Evolutionary conservation across 768 basidiomycete genomes (phyloP).

Genomic region (Termitomyces sp.): DNA sequence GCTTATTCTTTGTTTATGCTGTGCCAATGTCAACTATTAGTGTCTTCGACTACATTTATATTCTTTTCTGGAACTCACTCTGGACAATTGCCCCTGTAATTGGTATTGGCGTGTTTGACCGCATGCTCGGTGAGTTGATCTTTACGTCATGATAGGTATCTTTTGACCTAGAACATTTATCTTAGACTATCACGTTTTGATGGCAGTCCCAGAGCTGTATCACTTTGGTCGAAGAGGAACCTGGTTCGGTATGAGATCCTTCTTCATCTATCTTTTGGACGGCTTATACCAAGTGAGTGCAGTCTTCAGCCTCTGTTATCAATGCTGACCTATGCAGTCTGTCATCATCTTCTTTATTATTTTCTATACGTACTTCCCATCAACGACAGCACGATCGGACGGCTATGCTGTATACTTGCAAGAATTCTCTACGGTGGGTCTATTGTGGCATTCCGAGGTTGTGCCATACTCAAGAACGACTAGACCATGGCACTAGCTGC

Average conservation of each 20-base stretch:
- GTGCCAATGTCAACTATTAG: slow-evolving; percentile 13
- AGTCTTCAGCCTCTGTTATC: neutral
- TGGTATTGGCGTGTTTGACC: slow-evolving; percentile 92
- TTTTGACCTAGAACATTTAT: neutral
- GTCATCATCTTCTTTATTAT: slow-evolving; percentile 85
- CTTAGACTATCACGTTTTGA: slow-evolving; percentile 74
- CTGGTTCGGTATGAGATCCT: slow-evolving; percentile 80
- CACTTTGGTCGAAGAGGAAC: slow-evolving; percentile 72
- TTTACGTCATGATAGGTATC: neutral
- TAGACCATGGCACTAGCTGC: slow-evolving; percentile 81
- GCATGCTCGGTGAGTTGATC: slow-evolving; percentile 59
- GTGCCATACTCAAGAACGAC: neutral
- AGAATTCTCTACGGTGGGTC: slow-evolving; percentile 83
- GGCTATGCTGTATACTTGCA: slow-evolving; percentile 70
- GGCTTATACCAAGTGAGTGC: slow-evolving; percentile 19
- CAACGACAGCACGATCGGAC: slow-evolving; percentile 70
- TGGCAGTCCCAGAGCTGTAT: slow-evolving; percentile 90
- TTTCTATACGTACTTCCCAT: slow-evolving; percentile 63
- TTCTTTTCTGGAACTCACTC: slow-evolving; percentile 97
- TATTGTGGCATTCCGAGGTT: neutral
- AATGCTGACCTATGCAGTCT: slow-evolving; percentile 44
- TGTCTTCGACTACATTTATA: slow-evolving; percentile 84
- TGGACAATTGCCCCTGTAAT: slow-evolving; percentile 92
- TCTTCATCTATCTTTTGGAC: slow-evolving; percentile 18
- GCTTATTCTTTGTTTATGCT: slow-evolving; percentile 4